Conservation (phyloP, 2,329 filamentous ascomycete genomes). For the Shiraia sp. region DNA sequence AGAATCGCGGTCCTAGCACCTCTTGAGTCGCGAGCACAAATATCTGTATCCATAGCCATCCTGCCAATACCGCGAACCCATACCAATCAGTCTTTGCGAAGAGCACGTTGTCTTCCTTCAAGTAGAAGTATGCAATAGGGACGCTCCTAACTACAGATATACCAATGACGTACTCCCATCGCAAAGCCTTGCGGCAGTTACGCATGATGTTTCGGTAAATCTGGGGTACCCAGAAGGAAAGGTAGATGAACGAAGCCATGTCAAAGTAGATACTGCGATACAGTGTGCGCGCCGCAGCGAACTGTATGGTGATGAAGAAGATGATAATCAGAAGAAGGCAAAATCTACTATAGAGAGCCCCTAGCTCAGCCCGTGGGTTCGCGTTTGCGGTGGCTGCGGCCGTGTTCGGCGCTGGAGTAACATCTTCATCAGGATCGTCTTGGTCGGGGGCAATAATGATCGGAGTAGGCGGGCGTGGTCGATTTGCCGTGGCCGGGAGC, state of each 20-base stretch:
- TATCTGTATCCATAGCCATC: slow-evolving; percentile 88
- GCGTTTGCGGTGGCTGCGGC: slow-evolving; percentile 23
- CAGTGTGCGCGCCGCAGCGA: slow-evolving; percentile 59
- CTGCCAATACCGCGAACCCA: slow-evolving; percentile 66
- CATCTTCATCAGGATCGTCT: slow-evolving; percentile 50
- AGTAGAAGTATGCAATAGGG: slow-evolving; percentile 85
- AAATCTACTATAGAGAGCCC: slow-evolving; percentile 64
- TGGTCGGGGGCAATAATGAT: slow-evolving; percentile 65
- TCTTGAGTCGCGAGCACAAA: slow-evolving; percentile 79
- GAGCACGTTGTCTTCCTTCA: slow-evolving; percentile 76
- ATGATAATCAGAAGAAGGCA: slow-evolving; percentile 62
- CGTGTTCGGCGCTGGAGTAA: slow-evolving; percentile 26
- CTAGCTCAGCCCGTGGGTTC: slow-evolving; percentile 53
- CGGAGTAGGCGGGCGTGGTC: slow-evolving; percentile 54
- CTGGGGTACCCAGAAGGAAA: slow-evolving; percentile 91
- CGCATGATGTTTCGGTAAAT: slow-evolving; percentile 87
- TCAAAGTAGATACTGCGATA: slow-evolving; percentile 62
- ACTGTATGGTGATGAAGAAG: slow-evolving; percentile 63
- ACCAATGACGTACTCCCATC: slow-evolving; percentile 87
- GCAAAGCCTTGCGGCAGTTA: slow-evolving; percentile 88
- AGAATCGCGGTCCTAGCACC: slow-evolving; percentile 84
- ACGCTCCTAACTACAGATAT: slow-evolving; percentile 78
- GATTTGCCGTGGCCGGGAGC: slow-evolving; percentile 33
- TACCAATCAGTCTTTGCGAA: slow-evolving; percentile 71
- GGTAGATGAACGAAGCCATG: slow-evolving; percentile 70